Base-by-base conservation (phyloP, 306 rosid genomes). In the Dicorynia guianensis region DNA sequence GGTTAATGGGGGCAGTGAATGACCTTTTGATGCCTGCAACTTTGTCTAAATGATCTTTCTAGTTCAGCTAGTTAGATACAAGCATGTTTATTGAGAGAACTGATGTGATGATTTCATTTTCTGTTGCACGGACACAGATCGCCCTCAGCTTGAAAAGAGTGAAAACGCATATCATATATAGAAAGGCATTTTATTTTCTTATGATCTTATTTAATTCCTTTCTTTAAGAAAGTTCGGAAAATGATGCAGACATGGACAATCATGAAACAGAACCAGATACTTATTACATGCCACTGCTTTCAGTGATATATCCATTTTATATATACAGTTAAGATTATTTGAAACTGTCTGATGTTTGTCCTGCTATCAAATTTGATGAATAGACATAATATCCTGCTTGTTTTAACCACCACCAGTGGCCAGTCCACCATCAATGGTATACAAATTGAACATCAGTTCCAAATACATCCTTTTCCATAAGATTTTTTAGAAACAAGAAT, bases 251-350 rank as follows among this genome's bases (percentile, higher is more conserved):
- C 72, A 71, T 19, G 80, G 80, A 71, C 77, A 73, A 75, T 72
- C 81, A 84, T 63, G 78, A 79, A 76, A 79, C 10, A 76, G 87
- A 82, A 85, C 84, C 84, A 67, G 81, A 89, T 85, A 63, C 87
- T 77, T 66, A 46, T 58, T 39, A 77, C 40, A 65, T 76, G 19
- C 38, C 69, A 61, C 34, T 72, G 67, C 62, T 25, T 56, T 79
- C 68, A 77, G 48, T 70, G n/a, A 71, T 35, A 61, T 68, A 39
- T 61, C 48, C 18, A 34, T 25, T 25, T 25, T 2, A 25, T 25
- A 58, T 67, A 48, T 44, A 14, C 53, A 17, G 25, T 13, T 67
- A n/a, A 52, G 46, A 43, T 54, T 50, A 58, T 35, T 81, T 70
- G 57, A 77, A 67, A 65, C 13, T 72, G 61, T 72, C 25, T 71